Evolutionary conservation across 495 filamentous ascomycete genomes (phyloP).

Genomic region (Talaromyces borbonicus): DNA sequence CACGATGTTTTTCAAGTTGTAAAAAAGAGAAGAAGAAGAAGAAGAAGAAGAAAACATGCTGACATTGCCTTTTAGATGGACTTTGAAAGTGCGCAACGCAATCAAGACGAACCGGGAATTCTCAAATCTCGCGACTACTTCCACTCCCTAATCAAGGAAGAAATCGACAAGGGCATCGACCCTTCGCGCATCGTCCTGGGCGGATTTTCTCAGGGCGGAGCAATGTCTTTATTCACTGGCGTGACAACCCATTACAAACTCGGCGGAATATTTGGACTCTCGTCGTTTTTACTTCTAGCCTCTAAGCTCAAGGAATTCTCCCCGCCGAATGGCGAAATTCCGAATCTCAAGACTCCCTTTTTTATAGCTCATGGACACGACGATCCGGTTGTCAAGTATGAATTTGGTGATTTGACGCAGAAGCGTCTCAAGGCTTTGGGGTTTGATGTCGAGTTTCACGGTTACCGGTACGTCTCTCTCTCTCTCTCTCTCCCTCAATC

Average conservation of each 20-base stretch:
- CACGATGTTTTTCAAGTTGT: too few species aligned
- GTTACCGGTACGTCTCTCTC: conserved; percentile 51
- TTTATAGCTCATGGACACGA: conserved; percentile 78
- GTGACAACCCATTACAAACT: conserved; percentile 66
- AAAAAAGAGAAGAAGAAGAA: too few species aligned
- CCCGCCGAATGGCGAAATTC: conserved; percentile 40
- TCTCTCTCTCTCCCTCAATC: background rate
- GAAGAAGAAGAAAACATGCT: too few species aligned
- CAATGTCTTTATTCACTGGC: conserved; percentile 53
- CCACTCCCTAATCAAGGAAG: conserved; percentile 68
- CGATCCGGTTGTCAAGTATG: conserved; percentile 59
- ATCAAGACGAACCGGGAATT: conserved; percentile 76
- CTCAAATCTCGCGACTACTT: conserved; percentile 62
- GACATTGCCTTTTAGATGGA: conserved; percentile 13
- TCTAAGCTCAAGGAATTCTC: conserved; percentile 58
- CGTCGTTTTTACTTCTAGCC: conserved; percentile 69
- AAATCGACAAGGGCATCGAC: conserved; percentile 75
- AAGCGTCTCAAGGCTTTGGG: conserved; percentile 54
- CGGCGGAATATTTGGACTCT: conserved; percentile 80
- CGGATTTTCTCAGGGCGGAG: conserved; percentile 55
- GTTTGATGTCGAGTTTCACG: conserved; percentile 60
- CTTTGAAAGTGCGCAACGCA: conserved; percentile 37
- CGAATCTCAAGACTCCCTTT: conserved; percentile 72
- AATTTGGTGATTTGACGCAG: conserved; percentile 57
- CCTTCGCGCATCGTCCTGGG: conserved; percentile 74